A percentile compares a stretch with the other conserved stretches of the same genome.
phyloP scores from a whole-genome alignment of 768 basidiomycete genomes.

The Lactifluus echinatus region DNA sequence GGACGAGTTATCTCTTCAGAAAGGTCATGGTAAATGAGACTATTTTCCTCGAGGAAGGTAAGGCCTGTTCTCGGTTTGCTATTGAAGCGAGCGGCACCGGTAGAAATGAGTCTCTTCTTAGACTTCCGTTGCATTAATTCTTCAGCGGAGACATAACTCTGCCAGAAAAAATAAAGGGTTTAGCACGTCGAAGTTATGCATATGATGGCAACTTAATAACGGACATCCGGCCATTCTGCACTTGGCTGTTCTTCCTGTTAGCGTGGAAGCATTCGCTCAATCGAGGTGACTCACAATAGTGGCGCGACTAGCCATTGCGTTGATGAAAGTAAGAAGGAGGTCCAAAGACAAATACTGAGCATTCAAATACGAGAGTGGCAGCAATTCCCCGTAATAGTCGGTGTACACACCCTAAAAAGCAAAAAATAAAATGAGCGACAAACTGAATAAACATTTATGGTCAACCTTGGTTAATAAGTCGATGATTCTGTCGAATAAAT shows the following conservation, averaged over 20 bases:
- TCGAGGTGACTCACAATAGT: slow-evolving; percentile 34
- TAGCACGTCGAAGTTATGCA: neutral
- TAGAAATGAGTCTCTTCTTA: slow-evolving; percentile 75
- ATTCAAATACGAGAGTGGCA: slow-evolving; percentile 61
- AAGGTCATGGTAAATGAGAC: slow-evolving; percentile 69
- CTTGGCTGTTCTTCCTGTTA: slow-evolving; percentile 23
- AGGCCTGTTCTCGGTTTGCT: slow-evolving; percentile 86
- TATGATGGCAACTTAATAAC: slow-evolving; percentile 20
- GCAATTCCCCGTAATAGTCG: slow-evolving; percentile 44
- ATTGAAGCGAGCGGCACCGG: slow-evolving; percentile 84
- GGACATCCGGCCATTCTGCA: slow-evolving; percentile 58
- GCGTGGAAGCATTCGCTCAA: neutral
- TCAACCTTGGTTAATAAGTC: slow-evolving; percentile 69
- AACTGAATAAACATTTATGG: neutral
- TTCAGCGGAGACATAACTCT: slow-evolving; percentile 52
- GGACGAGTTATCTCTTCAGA: slow-evolving; percentile 47
- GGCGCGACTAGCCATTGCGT: slow-evolving; percentile 72
- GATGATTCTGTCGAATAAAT: slow-evolving; percentile 83
- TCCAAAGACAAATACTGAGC: slow-evolving; percentile 86
- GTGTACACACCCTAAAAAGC: slow-evolving; percentile 68
- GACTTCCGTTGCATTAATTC: slow-evolving; percentile 63
- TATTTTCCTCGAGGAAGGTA: slow-evolving; percentile 86
- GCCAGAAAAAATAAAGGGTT: neutral
- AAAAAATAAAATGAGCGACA: slow-evolving; percentile 2
- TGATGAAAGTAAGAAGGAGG: slow-evolving; percentile 75